phyloP scores from a whole-genome alignment of 805 yeast species.

The Wickerhamomyces xylosicus region DNA sequence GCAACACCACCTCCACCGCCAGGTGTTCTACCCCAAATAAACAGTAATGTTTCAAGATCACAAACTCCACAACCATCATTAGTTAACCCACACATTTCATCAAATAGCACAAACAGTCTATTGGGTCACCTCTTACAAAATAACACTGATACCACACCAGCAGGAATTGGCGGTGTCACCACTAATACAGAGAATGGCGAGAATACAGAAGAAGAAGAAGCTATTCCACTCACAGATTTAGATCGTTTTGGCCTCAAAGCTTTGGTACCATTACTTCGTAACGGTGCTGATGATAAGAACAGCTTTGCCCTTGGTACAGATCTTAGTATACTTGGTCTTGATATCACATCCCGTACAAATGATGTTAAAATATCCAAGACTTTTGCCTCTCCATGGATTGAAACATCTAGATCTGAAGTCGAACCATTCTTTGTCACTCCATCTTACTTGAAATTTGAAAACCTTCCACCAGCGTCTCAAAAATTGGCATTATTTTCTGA shows the following conservation, averaged over 20 bases:
- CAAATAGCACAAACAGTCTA: not conserved
- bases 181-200: not conserved
- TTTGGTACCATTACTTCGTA: conserved; percentile 43
- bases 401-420: conserved; percentile 80
- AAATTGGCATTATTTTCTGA: conserved; percentile 64
- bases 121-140: not conserved
- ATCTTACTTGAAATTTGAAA: conserved; percentile 18
- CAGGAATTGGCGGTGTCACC: no score
- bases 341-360: conserved; percentile 30
- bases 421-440: conserved; percentile 77
- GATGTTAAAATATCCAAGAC: conserved; percentile 41
- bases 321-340: conserved; percentile 54
- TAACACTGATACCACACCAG: not conserved
- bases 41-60: not conserved
- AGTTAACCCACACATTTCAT: not conserved
- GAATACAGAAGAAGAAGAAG: conserved; percentile 4
- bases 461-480: conserved; percentile 19
- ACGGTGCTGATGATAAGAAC: conserved; percentile 53
- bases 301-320: conserved; percentile 71
- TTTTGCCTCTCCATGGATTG: conserved; percentile 92
- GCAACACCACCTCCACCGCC: not conserved
- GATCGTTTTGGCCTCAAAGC: conserved; percentile 64
- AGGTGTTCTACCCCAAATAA: not conserved
- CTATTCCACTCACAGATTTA: conserved; percentile 30
- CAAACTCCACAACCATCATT: not conserved